Conservation (phyloP, 805 yeast species). For the Candida odintsovae region DNA sequence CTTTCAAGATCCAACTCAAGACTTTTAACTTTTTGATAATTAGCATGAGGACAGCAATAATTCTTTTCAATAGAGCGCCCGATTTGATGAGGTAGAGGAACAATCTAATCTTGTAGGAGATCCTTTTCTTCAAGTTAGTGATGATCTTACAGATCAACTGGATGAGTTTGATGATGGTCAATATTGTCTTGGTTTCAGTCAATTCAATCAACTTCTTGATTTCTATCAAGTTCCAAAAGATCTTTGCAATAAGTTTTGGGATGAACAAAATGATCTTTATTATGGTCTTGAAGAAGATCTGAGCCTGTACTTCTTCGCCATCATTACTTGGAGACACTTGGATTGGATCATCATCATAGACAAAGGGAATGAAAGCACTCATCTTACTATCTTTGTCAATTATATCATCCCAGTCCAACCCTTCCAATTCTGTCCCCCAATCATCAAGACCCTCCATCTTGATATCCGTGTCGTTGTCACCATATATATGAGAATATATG, state of each 20-base stretch:
- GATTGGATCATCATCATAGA: conserved; percentile 2
- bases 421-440: conserved; percentile 1
- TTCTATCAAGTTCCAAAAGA: conserved; percentile 15
- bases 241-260: conserved; percentile 10
- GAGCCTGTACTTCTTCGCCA: conserved; percentile 3
- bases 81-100: conserved; percentile 12
- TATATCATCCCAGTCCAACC: conserved; percentile 1
- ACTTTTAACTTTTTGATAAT: conserved; percentile 14
- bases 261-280: conserved; percentile 13
- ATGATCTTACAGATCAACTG: conserved; percentile 10
- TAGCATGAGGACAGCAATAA: conserved; percentile 8
- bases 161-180: conserved; percentile 9
- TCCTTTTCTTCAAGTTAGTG: conserved; percentile 8
- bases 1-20: conserved; percentile 17
- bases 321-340: neutral
- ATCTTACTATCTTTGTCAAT: neutral
- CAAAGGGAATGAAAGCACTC: conserved; percentile 9
- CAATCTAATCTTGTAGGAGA: conserved; percentile 7
- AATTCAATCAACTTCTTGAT: conserved; percentile 15
- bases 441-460: neutral
- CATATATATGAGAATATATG: conserved; percentile 12
- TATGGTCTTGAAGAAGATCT: conserved; percentile 3
- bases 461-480: neutral
- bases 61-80: conserved; percentile 9
- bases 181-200: conserved; percentile 10